Evolutionary conservation across 2,329 filamentous ascomycete species (phyloP).

Genomic region (Penicillium sp.): DNA sequence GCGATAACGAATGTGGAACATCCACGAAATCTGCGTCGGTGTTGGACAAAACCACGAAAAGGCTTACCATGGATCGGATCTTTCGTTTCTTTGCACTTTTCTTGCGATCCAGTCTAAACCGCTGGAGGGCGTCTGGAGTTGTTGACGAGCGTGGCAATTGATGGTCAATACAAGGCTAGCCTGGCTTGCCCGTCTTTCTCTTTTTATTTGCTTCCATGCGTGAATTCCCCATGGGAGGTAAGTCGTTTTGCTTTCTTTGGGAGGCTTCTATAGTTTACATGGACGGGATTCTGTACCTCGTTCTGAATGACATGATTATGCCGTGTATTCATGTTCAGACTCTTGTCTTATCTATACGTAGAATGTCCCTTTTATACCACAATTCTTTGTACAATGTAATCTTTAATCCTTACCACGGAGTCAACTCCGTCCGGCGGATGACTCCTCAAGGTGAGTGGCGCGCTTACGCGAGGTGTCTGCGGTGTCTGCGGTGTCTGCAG

Average conservation of each 20-base stretch:
- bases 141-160: conserved; percentile 2
- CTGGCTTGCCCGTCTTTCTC: not conserved
- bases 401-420: not conserved
- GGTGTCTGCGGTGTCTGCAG: not conserved
- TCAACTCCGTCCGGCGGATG: conserved; percentile 13
- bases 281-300: not conserved
- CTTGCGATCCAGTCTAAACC: conserved; percentile 13
- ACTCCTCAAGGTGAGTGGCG: conserved; percentile 14
- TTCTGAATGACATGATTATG: not conserved
- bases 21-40: not conserved
- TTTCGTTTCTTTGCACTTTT: not conserved
- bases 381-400: not conserved
- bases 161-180: not conserved
- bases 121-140: conserved; percentile 19
- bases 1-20: not conserved
- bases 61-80: not conserved
- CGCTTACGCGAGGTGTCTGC: conserved; percentile 7
- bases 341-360: not conserved
- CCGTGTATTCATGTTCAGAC: not conserved
- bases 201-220: not conserved
- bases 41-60: not conserved
- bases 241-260: not conserved
- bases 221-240: not conserved
- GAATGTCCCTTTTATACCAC: not conserved
- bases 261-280: not conserved